These are phyloP conservation scores for Globisporangium lucens DNA, from an alignment of 352 stramenopile genomes.

Conservation along the genomic window DNA sequence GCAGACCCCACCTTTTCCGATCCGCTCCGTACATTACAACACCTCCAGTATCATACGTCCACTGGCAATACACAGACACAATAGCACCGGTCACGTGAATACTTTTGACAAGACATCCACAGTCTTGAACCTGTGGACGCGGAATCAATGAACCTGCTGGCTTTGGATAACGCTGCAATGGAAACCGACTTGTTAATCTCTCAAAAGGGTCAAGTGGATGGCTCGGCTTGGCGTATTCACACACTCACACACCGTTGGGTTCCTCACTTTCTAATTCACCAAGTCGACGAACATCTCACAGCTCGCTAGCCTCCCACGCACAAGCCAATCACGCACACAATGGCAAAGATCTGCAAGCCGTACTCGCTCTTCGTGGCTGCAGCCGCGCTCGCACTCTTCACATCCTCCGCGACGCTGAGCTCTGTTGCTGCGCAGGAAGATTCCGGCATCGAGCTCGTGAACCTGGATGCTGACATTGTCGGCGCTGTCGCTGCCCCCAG, in stretches of 20 bases:
- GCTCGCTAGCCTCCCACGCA: neutral
- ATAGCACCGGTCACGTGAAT: neutral
- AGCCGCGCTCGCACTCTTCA: constrained; percentile 11
- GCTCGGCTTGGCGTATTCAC: neutral
- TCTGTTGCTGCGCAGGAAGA: constrained; percentile 10
- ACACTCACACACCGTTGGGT: neutral
- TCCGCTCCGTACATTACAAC: neutral
- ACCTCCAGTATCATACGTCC: neutral
- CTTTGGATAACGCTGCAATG: constrained; percentile 2
- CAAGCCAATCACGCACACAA: neutral
- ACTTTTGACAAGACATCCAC: neutral
- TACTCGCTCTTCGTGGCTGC: constrained; percentile 8
- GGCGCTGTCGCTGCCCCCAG: constrained; percentile 2
- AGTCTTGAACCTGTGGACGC: constrained; percentile 3
- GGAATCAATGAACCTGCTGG: constrained; percentile 10
- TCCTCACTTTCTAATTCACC: constrained; percentile 11
- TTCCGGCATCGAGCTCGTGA: constrained; percentile 1
- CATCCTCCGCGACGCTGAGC: neutral
- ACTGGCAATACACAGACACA: neutral
- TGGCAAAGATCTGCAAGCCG: constrained; percentile 13
- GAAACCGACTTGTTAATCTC: constrained; percentile 7
- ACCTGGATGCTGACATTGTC: constrained; percentile 8
- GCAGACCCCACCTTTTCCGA: constrained; percentile 8
- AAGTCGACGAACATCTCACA: constrained; percentile 1
- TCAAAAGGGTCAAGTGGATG: neutral